These are phyloP conservation scores for Nicotiana undulata DNA, from an alignment of 257 asterid species.

Conservation along the genomic window DNA sequence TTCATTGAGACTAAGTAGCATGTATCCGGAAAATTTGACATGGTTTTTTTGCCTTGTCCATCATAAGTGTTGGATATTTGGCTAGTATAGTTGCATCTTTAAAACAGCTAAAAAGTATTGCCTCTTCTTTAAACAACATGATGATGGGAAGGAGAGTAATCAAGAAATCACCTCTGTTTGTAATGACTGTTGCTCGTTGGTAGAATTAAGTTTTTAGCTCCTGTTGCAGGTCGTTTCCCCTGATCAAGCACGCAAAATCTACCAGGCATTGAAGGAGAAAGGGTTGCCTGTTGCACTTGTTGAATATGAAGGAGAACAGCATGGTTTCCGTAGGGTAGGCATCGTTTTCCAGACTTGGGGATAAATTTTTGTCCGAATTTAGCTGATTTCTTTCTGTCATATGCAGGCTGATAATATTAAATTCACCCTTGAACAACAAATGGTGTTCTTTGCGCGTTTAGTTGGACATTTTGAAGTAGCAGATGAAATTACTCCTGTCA, in stretches of 20 bases:
- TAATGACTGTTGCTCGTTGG: not conserved
- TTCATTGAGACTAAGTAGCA: not conserved
- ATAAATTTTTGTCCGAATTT: not conserved
- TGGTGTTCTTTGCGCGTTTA: conserved; percentile 84
- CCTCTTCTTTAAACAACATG: not conserved
- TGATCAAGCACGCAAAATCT: conserved; percentile 80
- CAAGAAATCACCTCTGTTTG: not conserved
- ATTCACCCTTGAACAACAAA: conserved; percentile 88
- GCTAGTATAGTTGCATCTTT: not conserved
- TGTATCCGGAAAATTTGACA: not conserved
- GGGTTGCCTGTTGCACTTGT: conserved; percentile 86
- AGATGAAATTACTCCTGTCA: conserved; percentile 65
- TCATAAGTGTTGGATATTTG: not conserved
- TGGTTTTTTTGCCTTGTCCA: not conserved
- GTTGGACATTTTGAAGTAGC: conserved; percentile 65
- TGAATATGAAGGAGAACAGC: conserved; percentile 91
- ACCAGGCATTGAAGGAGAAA: conserved; percentile 67
- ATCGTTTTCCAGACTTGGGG: not conserved
- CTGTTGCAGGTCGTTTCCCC: conserved; percentile 76
- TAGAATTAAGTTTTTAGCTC: not conserved
- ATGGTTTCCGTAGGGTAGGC: conserved; percentile 84
- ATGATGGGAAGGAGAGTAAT: not conserved
- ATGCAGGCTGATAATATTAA: conserved; percentile 85
- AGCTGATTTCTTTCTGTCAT: not conserved
- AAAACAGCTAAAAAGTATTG: not conserved